Evolutionary conservation across 768 basidiomycete genomes (phyloP).

Genomic region (Kwoniella botswanensis): DNA sequence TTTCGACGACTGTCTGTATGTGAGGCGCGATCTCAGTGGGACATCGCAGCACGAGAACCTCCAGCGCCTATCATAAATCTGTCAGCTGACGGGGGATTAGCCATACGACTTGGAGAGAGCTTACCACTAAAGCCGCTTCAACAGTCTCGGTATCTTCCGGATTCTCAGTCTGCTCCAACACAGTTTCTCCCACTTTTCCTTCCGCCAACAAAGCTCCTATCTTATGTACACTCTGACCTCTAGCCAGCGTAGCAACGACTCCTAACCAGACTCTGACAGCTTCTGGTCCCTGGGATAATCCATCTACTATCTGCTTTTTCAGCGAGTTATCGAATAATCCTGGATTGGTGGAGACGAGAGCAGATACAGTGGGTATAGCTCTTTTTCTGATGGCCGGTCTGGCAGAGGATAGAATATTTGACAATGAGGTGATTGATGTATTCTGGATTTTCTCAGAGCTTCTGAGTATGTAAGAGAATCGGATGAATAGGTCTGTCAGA

Average conservation of each 20-base stretch:
- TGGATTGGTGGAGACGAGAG: constrained; percentile 75
- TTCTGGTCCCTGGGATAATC: constrained; percentile 34
- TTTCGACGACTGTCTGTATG: constrained; percentile 70
- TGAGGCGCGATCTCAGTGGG: constrained; percentile 80
- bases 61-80: constrained; percentile 68
- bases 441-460: constrained; percentile 35
- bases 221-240: constrained; percentile 62
- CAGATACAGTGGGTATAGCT: constrained; percentile 78
- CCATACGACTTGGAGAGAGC: constrained; percentile 11
- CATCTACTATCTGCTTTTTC: constrained; percentile 62
- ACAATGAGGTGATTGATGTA: constrained; percentile 67
- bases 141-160: constrained; percentile 47
- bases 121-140: constrained; percentile 46
- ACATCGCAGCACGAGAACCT: constrained; percentile 80
- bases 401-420: constrained; percentile 74
- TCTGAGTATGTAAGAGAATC: constrained; percentile 67
- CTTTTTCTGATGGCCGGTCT: constrained; percentile 86
- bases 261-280: constrained; percentile 64
- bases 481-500: constrained; percentile 78
- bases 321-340: constrained; percentile 70
- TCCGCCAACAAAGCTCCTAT: constrained; percentile 35
- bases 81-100: background rate
- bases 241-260: constrained; percentile 70
- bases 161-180: constrained; percentile 41
- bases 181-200: constrained; percentile 27